These are phyloP conservation scores for Globisporangium carolinianum DNA, from an alignment of 352 stramenopile species.

Conservation along the genomic window DNA sequence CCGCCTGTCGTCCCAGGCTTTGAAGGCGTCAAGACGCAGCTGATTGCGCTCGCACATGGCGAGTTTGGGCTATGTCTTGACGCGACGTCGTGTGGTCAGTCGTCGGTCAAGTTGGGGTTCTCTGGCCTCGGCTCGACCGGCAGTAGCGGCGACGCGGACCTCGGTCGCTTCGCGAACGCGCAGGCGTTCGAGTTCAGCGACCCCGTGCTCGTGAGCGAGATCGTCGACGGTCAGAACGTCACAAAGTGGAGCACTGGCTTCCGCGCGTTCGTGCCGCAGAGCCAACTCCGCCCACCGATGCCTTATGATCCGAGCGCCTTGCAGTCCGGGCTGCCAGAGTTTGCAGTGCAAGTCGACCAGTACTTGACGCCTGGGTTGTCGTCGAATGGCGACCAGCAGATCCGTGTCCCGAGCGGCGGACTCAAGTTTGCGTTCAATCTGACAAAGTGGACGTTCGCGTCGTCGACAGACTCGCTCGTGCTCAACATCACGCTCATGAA, in stretches of 20 bases:
- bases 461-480: slow-evolving; percentile 7
- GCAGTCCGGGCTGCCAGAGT: slow-evolving; percentile 1
- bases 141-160: neutral
- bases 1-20: neutral
- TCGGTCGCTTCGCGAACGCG: slow-evolving; percentile 9
- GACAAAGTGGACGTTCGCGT: slow-evolving; percentile 14
- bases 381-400: slow-evolving; percentile 7
- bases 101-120: slow-evolving; percentile 16
- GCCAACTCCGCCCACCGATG: slow-evolving; percentile 9
- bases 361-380: slow-evolving; percentile 7
- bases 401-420: slow-evolving; percentile 10
- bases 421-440: slow-evolving; percentile 23
- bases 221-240: neutral
- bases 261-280: slow-evolving; percentile 13
- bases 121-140: slow-evolving; percentile 6
- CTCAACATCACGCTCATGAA: slow-evolving; percentile 16
- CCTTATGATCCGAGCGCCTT: slow-evolving; percentile 5
- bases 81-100: neutral
- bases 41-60: slow-evolving; percentile 9
- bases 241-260: slow-evolving; percentile 14
- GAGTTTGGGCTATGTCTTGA: slow-evolving; percentile 19
- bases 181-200: slow-evolving; percentile 13
- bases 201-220: neutral
- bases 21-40: slow-evolving; percentile 9
- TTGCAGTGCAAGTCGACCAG: slow-evolving; percentile 15